Conservation (phyloP, 148 eudicot genomes). For the Vaccinium vitisidaea region DNA sequence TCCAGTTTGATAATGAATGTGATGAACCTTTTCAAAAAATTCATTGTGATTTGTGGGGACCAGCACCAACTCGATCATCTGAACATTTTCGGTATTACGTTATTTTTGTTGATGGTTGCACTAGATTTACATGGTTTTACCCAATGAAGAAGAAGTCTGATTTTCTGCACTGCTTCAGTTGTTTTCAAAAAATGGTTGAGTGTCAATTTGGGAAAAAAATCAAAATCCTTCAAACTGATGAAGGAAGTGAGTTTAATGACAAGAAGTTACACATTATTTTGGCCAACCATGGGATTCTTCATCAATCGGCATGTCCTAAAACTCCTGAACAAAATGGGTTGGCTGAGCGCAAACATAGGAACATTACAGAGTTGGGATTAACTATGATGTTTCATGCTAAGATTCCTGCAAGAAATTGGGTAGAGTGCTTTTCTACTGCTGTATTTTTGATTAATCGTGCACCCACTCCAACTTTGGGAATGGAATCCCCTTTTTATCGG, state of each 20-base stretch:
- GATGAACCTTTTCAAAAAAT: not conserved
- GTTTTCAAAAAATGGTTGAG: not conserved
- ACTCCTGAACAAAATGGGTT: slow-evolving; percentile 2
- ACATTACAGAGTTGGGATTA: slow-evolving; percentile 7
- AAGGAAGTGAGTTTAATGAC: not conserved
- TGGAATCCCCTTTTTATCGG: not conserved
- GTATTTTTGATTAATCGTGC: not conserved
- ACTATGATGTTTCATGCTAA: slow-evolving; percentile 12
- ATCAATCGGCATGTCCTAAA: not conserved
- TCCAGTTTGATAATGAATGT: not conserved
- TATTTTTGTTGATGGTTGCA: slow-evolving; percentile 10
- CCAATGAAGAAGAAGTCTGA: not conserved
- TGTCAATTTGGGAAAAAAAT: not conserved
- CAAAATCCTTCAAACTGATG: slow-evolving; percentile 2
- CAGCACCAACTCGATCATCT: not conserved
- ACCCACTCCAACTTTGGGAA: not conserved
- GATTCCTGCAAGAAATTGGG: not conserved
- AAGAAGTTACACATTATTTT: not conserved
- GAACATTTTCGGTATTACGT: slow-evolving; percentile 9
- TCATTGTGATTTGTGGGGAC: slow-evolving; percentile 16
- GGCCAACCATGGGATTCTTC: not conserved
- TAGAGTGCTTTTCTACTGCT: not conserved
- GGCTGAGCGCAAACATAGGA: slow-evolving; percentile 7
- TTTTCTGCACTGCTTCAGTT: not conserved
- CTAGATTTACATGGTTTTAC: slow-evolving; percentile 15